A percentile compares a stretch with the other conserved stretches of the same genome.
These are phyloP conservation scores for Xylaria sp. DNA, from an alignment of 2,329 filamentous ascomycete genomes.

Conservation along the genomic window DNA sequence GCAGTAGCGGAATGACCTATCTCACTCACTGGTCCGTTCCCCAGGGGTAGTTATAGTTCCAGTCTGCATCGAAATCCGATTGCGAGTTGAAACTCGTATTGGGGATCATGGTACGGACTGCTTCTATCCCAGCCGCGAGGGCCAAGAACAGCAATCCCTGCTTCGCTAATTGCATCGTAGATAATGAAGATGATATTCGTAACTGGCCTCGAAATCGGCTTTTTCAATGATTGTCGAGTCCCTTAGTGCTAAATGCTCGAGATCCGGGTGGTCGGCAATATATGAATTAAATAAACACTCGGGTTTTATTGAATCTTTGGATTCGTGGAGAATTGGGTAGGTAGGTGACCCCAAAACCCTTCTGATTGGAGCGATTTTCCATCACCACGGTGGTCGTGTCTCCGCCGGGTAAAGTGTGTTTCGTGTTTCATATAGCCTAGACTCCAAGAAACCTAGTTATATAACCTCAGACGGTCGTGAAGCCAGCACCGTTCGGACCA, in stretches of 20 bases:
- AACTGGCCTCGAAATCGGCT: not conserved
- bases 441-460: no score
- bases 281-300: no score
- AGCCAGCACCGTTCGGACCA: no score
- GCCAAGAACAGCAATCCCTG: slow-evolving; percentile 24
- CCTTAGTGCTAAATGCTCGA: no score
- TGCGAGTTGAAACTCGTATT: slow-evolving; percentile 47
- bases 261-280: no score
- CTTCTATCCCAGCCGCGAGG: slow-evolving; percentile 32
- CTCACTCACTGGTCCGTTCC: slow-evolving; percentile 54
- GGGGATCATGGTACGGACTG: slow-evolving; percentile 47
- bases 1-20: not conserved
- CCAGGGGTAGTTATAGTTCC: slow-evolving; percentile 62
- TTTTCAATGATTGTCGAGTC: not conserved
- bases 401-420: slow-evolving; percentile 14
- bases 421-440: not conserved
- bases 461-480: no score
- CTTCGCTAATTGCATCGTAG: slow-evolving; percentile 18
- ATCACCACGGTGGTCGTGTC: slow-evolving; percentile 3
- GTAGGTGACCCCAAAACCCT: no score
- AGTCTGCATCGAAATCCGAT: slow-evolving; percentile 50
- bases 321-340: no score
- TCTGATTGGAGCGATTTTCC: slow-evolving; percentile 17
- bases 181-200: not conserved
- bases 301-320: no score